Percentiles rank a stretch among this genome's conserved stretches.
Conservation (phyloP, 169 alveolate species). For the Plasmodium knowlesi region DNA sequence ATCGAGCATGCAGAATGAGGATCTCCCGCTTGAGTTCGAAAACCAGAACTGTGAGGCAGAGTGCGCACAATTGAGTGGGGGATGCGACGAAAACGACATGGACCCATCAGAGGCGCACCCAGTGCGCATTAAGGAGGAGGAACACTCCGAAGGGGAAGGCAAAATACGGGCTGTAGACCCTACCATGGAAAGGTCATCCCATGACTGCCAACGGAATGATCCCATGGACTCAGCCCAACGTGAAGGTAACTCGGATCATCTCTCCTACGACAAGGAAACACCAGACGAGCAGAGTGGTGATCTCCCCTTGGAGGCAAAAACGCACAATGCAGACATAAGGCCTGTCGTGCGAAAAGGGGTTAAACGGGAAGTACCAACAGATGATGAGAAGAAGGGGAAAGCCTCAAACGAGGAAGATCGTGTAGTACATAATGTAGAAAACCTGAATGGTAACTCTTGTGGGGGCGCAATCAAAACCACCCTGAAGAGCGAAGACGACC, state of each 20-base stretch:
- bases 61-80: neutral
- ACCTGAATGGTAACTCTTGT: neutral
- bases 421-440: neutral
- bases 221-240: neutral
- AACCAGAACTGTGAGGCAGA: neutral
- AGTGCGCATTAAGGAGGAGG: constrained; percentile 1
- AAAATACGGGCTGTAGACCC: neutral
- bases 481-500: neutral
- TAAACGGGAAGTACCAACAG: neutral
- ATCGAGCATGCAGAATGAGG: neutral
- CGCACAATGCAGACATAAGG: neutral
- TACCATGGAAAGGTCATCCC: neutral
- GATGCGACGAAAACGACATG: neutral
- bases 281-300: neutral
- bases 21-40: neutral
- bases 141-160: neutral
- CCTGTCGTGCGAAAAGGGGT: neutral
- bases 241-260: neutral
- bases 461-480: neutral
- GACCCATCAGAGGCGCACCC: neutral
- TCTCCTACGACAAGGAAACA: neutral
- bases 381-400: neutral
- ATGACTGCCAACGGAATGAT: neutral
- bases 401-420: neutral
- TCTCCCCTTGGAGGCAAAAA: neutral